Evolutionary conservation across 345 rosid species (phyloP).

Genomic region (Psidium friedrichsthalianum): DNA sequence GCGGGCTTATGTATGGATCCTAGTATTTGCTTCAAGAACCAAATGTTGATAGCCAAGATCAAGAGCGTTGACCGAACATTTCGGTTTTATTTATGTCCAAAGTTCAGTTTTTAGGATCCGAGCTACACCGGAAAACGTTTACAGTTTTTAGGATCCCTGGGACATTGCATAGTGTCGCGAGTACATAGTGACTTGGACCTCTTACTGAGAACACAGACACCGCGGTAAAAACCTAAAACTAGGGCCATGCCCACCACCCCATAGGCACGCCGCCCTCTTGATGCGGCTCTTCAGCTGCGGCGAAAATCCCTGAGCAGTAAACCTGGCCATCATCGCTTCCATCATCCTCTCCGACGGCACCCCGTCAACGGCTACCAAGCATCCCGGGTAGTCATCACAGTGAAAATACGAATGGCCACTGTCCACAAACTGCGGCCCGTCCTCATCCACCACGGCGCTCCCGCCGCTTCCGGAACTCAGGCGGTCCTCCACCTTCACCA

Average conservation of each 20-base stretch:
- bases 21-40: background rate
- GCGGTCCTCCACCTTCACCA: constrained; percentile 50
- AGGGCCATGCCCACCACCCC: constrained; percentile 62
- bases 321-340: constrained; percentile 36
- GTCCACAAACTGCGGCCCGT: constrained; percentile 62
- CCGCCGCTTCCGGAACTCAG: constrained; percentile 56
- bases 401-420: constrained; percentile 66
- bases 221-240: background rate
- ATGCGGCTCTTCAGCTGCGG: constrained; percentile 25
- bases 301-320: constrained; percentile 48
- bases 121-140: background rate
- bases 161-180: background rate
- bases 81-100: background rate
- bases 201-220: background rate
- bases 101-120: background rate
- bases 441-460: constrained; percentile 76
- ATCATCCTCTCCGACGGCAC: constrained; percentile 33
- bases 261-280: constrained; percentile 23
- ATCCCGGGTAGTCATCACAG: constrained; percentile 12
- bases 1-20: background rate
- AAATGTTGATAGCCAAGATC: background rate
- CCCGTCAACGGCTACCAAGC: constrained; percentile 16
- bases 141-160: background rate
- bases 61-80: background rate
- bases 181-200: background rate